A percentile compares a stretch with the other conserved stretches of the same genome.
These are phyloP conservation scores for Bipolaris gigantea DNA, from an alignment of 2,329 filamentous ascomycete genomes.

Conservation along the genomic window DNA sequence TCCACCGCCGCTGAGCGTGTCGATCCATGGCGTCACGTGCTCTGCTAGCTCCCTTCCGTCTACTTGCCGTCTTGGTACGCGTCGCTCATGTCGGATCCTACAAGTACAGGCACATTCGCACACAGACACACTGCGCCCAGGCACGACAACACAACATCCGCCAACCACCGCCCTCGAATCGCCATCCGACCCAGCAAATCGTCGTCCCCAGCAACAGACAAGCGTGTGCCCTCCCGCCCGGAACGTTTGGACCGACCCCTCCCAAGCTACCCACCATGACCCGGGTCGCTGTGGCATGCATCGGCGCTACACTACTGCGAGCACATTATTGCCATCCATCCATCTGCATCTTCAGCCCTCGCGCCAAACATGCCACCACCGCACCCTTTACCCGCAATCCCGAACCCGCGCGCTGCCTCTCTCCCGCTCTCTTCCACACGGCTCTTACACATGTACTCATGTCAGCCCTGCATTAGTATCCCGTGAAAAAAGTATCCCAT, in stretches of 20 bases:
- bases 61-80: no score
- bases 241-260: not conserved
- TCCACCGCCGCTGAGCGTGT: no score
- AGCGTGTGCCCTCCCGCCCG: constrained; percentile 11
- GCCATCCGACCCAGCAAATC: not conserved
- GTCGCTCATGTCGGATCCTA: no score
- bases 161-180: constrained; percentile 1
- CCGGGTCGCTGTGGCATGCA: not conserved
- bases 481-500: constrained; percentile 5
- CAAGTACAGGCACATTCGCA: no score
- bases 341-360: not conserved
- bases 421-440: not conserved
- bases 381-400: constrained; percentile 2
- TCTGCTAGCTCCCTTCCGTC: no score
- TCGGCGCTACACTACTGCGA: constrained; percentile 6
- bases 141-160: no score
- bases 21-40: no score
- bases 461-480: constrained; percentile 16
- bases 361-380: constrained; percentile 1
- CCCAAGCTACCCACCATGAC: constrained; percentile 1
- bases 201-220: constrained; percentile 6
- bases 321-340: constrained; percentile 6
- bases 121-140: no score
- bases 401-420: not conserved
- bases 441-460: not conserved